phyloP scores from a whole-genome alignment of 2,329 filamentous ascomycete genomes.

The Trichophyton rubrum region DNA sequence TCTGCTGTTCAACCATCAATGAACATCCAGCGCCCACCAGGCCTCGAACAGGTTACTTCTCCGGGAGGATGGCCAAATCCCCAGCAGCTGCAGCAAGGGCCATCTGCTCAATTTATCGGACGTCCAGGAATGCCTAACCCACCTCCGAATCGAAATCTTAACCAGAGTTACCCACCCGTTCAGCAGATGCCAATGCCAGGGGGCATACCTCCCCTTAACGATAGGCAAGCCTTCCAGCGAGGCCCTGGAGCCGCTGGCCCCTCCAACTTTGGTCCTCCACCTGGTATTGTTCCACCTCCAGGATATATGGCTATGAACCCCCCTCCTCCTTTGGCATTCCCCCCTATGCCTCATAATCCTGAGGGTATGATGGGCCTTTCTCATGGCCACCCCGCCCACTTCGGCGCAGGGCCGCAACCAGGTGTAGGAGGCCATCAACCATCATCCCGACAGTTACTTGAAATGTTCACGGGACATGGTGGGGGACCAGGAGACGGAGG shows the following conservation, averaged over 20 bases:
- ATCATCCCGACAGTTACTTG: conserved; percentile 30
- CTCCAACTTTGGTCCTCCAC: conserved; percentile 25
- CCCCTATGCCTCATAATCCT: conserved; percentile 28
- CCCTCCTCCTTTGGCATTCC: conserved; percentile 24
- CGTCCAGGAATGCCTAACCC: conserved; percentile 25
- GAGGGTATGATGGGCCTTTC: conserved; percentile 29
- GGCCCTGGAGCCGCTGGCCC: conserved; percentile 18
- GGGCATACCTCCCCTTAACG: conserved; percentile 24
- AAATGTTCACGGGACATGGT: conserved; percentile 32
- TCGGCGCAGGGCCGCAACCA: conserved; percentile 26
- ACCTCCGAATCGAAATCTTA: conserved; percentile 24
- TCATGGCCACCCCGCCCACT: conserved; percentile 25
- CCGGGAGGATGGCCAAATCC: conserved; percentile 30
- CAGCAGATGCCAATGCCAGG: conserved; percentile 26
- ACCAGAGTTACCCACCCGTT: conserved; percentile 23
- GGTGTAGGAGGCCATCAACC: conserved; percentile 25
- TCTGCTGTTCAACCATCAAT: conserved; percentile 24
- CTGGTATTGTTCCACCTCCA: conserved; percentile 35
- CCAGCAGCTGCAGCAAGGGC: conserved; percentile 24
- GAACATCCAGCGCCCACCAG: conserved; percentile 33
- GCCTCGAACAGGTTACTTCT: conserved; percentile 32
- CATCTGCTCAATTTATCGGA: conserved; percentile 23
- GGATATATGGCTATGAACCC: conserved; percentile 32
- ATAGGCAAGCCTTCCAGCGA: conserved; percentile 27
- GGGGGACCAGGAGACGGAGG: conserved; percentile 16